phyloP scores from a whole-genome alignment of 208 protist genomes.

The Angomonas deanei region DNA sequence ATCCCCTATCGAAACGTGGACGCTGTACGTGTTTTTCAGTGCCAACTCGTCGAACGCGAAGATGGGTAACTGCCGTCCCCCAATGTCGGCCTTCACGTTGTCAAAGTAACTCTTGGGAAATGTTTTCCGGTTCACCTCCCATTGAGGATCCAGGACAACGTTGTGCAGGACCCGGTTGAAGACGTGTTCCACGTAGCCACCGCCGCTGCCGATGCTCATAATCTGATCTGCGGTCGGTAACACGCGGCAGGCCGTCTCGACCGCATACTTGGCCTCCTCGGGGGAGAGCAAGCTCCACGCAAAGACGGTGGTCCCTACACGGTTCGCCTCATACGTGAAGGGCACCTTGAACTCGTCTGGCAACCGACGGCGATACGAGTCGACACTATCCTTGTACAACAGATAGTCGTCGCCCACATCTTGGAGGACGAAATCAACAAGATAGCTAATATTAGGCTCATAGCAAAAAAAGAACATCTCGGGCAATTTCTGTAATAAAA shows the following conservation, averaged over 20 bases:
- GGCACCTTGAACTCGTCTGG: constrained; percentile 82
- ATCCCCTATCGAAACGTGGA: constrained; percentile 71
- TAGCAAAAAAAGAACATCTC: constrained; percentile 74
- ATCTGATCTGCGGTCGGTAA: constrained; percentile 54
- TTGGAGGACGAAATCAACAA: constrained; percentile 60
- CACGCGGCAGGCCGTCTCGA: constrained; percentile 45
- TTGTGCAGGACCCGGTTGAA: constrained; percentile 82
- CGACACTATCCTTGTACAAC: constrained; percentile 71
- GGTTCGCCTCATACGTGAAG: constrained; percentile 79
- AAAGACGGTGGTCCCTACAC: constrained; percentile 67
- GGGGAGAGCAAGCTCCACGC: constrained; percentile 83
- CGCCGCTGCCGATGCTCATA: constrained; percentile 76
- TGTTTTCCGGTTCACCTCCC: constrained; percentile 1
- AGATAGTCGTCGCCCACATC: constrained; percentile 80
- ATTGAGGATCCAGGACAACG: constrained; percentile 23
- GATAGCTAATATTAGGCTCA: constrained; percentile 75
- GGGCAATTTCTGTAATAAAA: constrained; percentile 73
- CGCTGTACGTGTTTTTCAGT: constrained; percentile 68
- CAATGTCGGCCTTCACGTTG: constrained; percentile 50
- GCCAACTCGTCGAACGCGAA: constrained; percentile 83
- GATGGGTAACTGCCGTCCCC: constrained; percentile 43
- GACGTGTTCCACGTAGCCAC: constrained; percentile 85
- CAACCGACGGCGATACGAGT: constrained; percentile 49
- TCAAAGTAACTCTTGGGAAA: constrained; percentile 48
- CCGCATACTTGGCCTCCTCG: constrained; percentile 49